Base-by-base conservation (phyloP, 768 basidiomycete genomes). In the Lyophyllum decastes region DNA sequence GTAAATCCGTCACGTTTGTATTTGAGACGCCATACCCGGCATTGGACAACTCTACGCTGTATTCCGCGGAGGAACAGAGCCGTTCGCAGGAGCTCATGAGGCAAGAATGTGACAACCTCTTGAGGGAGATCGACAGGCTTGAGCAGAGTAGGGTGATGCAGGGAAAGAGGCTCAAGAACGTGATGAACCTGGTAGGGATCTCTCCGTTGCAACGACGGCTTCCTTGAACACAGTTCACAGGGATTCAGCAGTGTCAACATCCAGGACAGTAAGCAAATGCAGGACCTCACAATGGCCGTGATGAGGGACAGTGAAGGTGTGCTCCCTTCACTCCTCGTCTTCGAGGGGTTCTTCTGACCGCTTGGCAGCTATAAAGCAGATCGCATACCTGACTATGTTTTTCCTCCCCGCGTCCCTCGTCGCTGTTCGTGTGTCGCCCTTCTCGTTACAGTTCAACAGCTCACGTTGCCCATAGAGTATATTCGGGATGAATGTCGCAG, bases 331-430 rank as follows among this genome's bases (percentile, higher is more conserved):
- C 10, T 9, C 1, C 2, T 47, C 11, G n/a, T 8, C 22, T 11
- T 47, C 8, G 2, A 25, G 51, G 10, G 49, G 51, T n/a, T 47
- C 34, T 57, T 14, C 41, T 26, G 35, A 40, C 21, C 9, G 48
- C 34, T 30, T 21, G 19, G 21, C 50, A 75, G 80, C 78, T 17
- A 80, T 81, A 75, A 80, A 80, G 55, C 75, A 84, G 52, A 79
- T 87, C 30, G 77, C 83, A 0, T 85, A 84, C 58, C 69, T 87
- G 1, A 83, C 84, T 0, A 86, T 86, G 82, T 64, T 85, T 16
- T 87, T 86, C 66, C 70, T 87, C 10, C 86, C 86, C 0, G 79
- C 82, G 2, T 78, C 78, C 11, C 82, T 87, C 47, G 68, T 74
- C 30, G 77, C 77, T 9, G 78, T 79, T 63, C 51, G 73, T 68